Evolutionary conservation across 257 asterid species (phyloP).

Genomic region (Linaria vulgaris): DNA sequence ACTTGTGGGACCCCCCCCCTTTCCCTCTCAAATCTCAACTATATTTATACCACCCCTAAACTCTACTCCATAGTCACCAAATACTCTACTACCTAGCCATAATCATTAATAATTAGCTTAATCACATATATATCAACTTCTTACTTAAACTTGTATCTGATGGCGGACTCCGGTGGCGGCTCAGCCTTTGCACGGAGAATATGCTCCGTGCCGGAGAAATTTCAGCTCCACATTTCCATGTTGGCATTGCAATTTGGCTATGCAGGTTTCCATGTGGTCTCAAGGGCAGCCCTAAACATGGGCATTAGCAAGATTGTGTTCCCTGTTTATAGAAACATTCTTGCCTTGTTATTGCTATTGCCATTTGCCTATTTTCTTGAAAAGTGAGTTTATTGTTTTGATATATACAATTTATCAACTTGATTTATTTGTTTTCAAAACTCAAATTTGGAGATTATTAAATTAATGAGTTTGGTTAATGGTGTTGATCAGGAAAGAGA

Average conservation of each 20-base stretch:
- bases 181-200: slow-evolving; percentile 47
- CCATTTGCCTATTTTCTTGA: slow-evolving; percentile 98
- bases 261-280: slow-evolving; percentile 96
- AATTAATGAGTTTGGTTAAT: not conserved
- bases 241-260: slow-evolving; percentile 89
- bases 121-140: too few species aligned
- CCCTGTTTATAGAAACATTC: slow-evolving; percentile 87
- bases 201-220: slow-evolving; percentile 77
- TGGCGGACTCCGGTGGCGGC: slow-evolving; percentile 69
- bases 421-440: not conserved
- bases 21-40: slow-evolving; percentile 23
- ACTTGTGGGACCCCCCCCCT: slow-evolving; percentile 39
- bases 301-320: slow-evolving; percentile 98
- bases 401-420: not conserved
- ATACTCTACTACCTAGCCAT: not conserved
- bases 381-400: slow-evolving; percentile 42
- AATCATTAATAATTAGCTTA: too few species aligned
- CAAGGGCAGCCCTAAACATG: slow-evolving; percentile 94
- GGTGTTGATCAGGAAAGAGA: slow-evolving; percentile 69
- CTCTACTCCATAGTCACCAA: slow-evolving; percentile 41
- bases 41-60: slow-evolving; percentile 65
- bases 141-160: slow-evolving; percentile 7
- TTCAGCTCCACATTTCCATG: slow-evolving; percentile 88
- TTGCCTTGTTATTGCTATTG: slow-evolving; percentile 87
- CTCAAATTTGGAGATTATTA: not conserved